phyloP scores from a whole-genome alignment of 2,329 filamentous ascomycete species.

The Tolypocladium inflatum region DNA sequence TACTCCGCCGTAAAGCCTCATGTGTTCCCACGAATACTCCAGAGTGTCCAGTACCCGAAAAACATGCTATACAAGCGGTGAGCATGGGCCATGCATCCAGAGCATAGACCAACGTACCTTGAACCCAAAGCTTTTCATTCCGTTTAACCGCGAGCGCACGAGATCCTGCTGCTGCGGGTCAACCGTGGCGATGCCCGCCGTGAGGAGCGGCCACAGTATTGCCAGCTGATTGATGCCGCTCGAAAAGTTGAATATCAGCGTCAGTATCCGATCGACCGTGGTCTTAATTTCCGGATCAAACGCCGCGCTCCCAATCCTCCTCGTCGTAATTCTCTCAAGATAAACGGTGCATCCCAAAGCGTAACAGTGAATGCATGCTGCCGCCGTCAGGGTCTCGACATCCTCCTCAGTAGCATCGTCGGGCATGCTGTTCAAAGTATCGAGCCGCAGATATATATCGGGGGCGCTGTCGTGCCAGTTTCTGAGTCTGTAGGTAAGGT shows the following conservation, averaged over 20 bases:
- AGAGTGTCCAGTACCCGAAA: slow-evolving; percentile 6
- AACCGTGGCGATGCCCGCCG: slow-evolving; percentile 3
- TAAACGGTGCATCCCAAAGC: slow-evolving; percentile 6
- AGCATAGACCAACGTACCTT: background rate
- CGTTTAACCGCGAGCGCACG: background rate
- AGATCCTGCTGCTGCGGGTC: slow-evolving; percentile 1
- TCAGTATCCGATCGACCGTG: background rate
- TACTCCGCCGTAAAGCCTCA: background rate
- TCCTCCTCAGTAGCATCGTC: slow-evolving; percentile 1
- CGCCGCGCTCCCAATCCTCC: background rate
- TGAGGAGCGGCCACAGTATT: slow-evolving; percentile 3
- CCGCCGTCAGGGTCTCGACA: slow-evolving; percentile 4
- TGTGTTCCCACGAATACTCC: slow-evolving; percentile 5
- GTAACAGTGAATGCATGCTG: slow-evolving; percentile 7
- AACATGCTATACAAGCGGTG: slow-evolving; percentile 3
- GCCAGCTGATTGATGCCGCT: slow-evolving; percentile 3
- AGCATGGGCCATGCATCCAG: background rate
- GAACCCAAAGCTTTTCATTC: slow-evolving; percentile 3
- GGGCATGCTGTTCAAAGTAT: background rate
- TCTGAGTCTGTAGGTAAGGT: slow-evolving; percentile 3
- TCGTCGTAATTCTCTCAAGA: slow-evolving; percentile 4
- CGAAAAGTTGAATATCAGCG: slow-evolving; percentile 3
- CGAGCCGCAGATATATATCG: slow-evolving; percentile 3
- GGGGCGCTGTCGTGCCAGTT: slow-evolving; percentile 8
- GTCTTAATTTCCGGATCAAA: slow-evolving; percentile 1